Percentiles rank a stretch among this genome's conserved stretches.
phyloP scores from a whole-genome alignment of 2,329 filamentous ascomycete species.

The Paraconiothyrium sp. region DNA sequence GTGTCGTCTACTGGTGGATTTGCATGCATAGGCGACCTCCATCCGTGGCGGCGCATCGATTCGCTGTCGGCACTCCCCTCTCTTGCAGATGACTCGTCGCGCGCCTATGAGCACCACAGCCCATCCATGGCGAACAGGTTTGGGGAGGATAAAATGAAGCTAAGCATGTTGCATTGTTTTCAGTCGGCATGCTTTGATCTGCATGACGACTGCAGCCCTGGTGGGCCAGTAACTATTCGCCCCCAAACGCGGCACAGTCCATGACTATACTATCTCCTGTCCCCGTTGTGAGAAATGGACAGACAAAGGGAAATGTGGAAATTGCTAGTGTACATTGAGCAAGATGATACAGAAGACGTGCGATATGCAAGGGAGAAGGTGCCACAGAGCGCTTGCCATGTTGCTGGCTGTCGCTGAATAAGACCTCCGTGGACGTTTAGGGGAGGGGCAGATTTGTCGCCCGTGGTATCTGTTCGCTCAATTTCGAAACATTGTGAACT shows the following conservation, averaged over 20 bases:
- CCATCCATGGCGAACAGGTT: conserved; percentile 1
- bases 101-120: not conserved
- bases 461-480: conserved; percentile 18
- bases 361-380: conserved; percentile 29
- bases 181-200: conserved; percentile 9
- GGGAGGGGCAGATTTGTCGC: conserved; percentile 12
- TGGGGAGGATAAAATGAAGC: not conserved
- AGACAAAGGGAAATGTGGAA: conserved; percentile 24
- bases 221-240: not conserved
- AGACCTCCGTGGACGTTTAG: conserved; percentile 12
- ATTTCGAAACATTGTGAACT: not conserved
- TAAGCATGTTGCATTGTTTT: conserved; percentile 6
- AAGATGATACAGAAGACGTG: conserved; percentile 15
- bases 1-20: not conserved
- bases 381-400: conserved; percentile 36
- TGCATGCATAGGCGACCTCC: conserved; percentile 15
- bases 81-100: not conserved
- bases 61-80: conserved; percentile 18
- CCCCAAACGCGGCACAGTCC: not conserved
- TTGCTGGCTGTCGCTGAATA: conserved; percentile 30
- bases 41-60: conserved; percentile 12
- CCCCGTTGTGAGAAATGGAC: conserved; percentile 8
- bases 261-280: not conserved
- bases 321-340: conserved; percentile 22
- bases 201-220: not conserved